Percentiles rank a stretch among this genome's conserved stretches.
phyloP scores from a whole-genome alignment of 345 rosid species.

The Arabidopsis thaliana region TAIR10.1 NC_003076.8:20136501-20137000 shows the following conservation, averaged over 20 bases:
- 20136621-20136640: conserved; percentile 21
- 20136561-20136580: neutral
- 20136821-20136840: neutral
- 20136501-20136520: too few relatives aligned
- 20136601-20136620: conserved; percentile 32
- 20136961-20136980: conserved; percentile 43
- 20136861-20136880: conserved; percentile 30
- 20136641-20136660: conserved; percentile 42
- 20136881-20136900: conserved; percentile 42
- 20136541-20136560: neutral
- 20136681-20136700: conserved; percentile 44
- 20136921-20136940: conserved; percentile 72
- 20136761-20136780: conserved; percentile 26
- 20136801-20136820: conserved; percentile 27
- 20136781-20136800: conserved; percentile 35
- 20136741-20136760: conserved; percentile 8
- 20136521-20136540: too few relatives aligned
- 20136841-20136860: neutral
- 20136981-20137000: conserved; percentile 8
- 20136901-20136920: conserved; percentile 24
- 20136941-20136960: conserved; percentile 58
- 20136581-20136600: neutral
- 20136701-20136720: conserved; percentile 34
- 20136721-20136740: conserved; percentile 36
- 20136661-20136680: conserved; percentile 36